phyloP scores from a whole-genome alignment of 2,329 filamentous ascomycete species.

The Fusarium brachygibbosum region DNA sequence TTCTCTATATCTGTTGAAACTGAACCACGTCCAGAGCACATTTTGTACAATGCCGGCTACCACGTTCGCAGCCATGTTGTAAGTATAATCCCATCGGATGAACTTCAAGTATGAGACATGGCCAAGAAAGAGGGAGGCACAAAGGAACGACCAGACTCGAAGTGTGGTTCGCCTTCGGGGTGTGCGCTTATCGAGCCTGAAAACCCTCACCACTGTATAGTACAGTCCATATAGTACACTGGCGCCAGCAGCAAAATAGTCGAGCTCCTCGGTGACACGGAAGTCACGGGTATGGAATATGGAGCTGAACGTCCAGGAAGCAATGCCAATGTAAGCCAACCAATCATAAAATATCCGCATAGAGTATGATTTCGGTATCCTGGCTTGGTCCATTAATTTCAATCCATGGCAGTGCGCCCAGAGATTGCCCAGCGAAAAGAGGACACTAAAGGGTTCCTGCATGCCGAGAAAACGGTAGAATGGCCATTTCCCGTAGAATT shows the following conservation, averaged over 20 bases:
- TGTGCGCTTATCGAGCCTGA: slow-evolving; percentile 77
- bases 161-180: slow-evolving; percentile 65
- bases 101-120: slow-evolving; percentile 89
- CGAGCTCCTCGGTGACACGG: slow-evolving; percentile 86
- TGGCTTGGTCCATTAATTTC: slow-evolving; percentile 71
- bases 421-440: slow-evolving; percentile 94
- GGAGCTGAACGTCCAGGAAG: slow-evolving; percentile 89
- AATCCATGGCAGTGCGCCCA: slow-evolving; percentile 86
- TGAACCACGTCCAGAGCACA: slow-evolving; percentile 87
- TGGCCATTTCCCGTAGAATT: slow-evolving; percentile 99
- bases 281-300: slow-evolving; percentile 95
- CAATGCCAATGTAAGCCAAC: slow-evolving; percentile 85
- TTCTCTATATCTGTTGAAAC: slow-evolving; percentile 78
- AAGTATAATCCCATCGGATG: slow-evolving; percentile 93
- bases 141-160: slow-evolving; percentile 81
- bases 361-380: slow-evolving; percentile 79
- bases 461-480: slow-evolving; percentile 91
- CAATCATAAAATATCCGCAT: slow-evolving; percentile 83
- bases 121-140: slow-evolving; percentile 75
- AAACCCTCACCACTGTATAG: slow-evolving; percentile 84
- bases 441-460: slow-evolving; percentile 93
- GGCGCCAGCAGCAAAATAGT: slow-evolving; percentile 95
- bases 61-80: slow-evolving; percentile 98
- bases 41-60: slow-evolving; percentile 84
- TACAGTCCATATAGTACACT: slow-evolving; percentile 93